phyloP scores from a whole-genome alignment of 345 rosid genomes.

The Dipteronia dyeriana region DNA sequence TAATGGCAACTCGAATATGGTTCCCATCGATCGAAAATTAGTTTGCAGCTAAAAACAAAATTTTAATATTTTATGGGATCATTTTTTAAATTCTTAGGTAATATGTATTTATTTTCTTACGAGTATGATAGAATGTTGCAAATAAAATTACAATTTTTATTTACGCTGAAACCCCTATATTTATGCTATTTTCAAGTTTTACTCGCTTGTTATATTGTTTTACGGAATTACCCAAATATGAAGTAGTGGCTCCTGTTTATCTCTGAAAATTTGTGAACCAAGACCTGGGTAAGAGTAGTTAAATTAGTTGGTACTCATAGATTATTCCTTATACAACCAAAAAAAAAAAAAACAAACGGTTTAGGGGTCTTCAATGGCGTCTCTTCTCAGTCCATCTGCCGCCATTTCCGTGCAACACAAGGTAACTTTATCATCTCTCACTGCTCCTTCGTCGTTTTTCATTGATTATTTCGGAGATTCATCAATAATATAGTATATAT shows the following conservation, averaged over 20 bases:
- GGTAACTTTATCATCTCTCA: constrained; percentile 36
- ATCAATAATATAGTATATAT: not conserved
- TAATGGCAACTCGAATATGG: no score
- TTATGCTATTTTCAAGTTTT: not conserved
- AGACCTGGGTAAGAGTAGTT: not conserved
- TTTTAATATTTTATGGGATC: no score
- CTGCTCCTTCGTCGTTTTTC: not conserved
- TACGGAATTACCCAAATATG: not conserved
- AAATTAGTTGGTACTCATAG: not conserved
- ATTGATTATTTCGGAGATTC: not conserved
- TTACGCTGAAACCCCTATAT: not conserved
- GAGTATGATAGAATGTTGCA: no score
- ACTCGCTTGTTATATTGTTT: not conserved
- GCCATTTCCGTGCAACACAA: constrained; percentile 42
- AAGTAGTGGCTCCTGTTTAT: not conserved
- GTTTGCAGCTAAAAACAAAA: no score
- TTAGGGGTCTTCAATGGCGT: constrained; percentile 56
- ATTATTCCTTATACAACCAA: not conserved
- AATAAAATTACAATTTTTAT: not conserved
- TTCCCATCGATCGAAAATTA: no score
- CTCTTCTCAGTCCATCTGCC: constrained; percentile 50
- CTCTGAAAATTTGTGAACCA: not conserved
- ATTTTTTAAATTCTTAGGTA: not conserved
- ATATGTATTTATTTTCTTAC: no score
- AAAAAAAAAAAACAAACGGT: constrained; percentile 2